Base-by-base conservation (phyloP, 495 filamentous ascomycete genomes). In the Podospora conica region DNA sequence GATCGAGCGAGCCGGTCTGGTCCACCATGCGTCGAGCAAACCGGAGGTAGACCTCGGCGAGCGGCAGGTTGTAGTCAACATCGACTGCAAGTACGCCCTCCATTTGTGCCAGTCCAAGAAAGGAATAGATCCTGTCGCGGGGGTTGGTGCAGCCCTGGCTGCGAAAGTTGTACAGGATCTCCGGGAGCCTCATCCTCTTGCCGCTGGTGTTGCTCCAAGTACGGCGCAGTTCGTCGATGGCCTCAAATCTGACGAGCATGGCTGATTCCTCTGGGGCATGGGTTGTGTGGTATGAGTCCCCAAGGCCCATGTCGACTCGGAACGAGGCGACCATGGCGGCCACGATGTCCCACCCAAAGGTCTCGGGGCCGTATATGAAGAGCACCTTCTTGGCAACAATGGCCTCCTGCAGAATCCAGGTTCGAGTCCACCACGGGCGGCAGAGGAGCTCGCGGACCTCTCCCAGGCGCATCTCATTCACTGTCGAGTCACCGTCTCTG, bases 391-490 rank as follows among this genome's bases (percentile, higher is more conserved):
- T 59, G 25, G 58, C 58, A 27, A 59, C 58, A 21, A 59, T 59
- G 15, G 58, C 58, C 31, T 59, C 58, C 3, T 59, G 58, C 1
- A 59, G 58, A 10, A 59, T 29, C 58, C 58, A 59, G 25, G 58
- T 33, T 6, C 58, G 58, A 9, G 58, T 59, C 58, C 58, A 59
- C 58, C 58, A 59, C 3, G 58, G 58, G 0, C 58, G 58, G 18
- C 58, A 59, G 18, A 59, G 58, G 25, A 59, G 58, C n/a, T 59
- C 58, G 18, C 58, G 58, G 18, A 59, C 58, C 18, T 59, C 58
- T 3, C 58, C 58, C 9, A 20, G 27, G 27, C 58, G 58, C 58
- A 59, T n/a, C 24, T 59, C 58, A 9, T 59, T 18, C 0, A 59
- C 12, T 48, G 40, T n/a, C n/a, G 6, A 18, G 8, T 3, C 29